Conservation (phyloP, 192 early-diverging fungal species). For the Backusella mclennaniae region DNA sequence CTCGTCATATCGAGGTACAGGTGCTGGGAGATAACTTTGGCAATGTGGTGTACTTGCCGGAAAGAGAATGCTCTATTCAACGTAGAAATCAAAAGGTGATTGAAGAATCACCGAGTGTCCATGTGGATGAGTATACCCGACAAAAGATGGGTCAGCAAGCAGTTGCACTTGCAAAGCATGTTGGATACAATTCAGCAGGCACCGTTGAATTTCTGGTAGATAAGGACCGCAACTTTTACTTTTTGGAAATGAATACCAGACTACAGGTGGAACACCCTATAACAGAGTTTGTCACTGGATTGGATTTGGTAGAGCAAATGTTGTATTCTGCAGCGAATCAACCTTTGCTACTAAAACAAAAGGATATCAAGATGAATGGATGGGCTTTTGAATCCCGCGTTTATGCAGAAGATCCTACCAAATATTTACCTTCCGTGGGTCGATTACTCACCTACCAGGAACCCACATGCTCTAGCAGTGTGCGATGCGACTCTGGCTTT, state of each 20-base stretch:
- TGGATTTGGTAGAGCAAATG: constrained; percentile 96
- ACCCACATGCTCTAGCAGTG: constrained; percentile 56
- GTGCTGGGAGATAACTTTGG: constrained; percentile 69
- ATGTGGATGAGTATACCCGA: constrained; percentile 61
- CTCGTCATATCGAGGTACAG: constrained; percentile 77
- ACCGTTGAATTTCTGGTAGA: constrained; percentile 81
- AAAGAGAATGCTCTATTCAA: constrained; percentile 87
- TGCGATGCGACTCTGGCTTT: constrained; percentile 93
- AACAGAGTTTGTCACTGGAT: constrained; percentile 76
- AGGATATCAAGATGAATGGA: constrained; percentile 76
- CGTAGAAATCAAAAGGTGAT: constrained; percentile 82
- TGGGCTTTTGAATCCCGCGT: constrained; percentile 96
- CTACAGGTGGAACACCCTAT: constrained; percentile 82
- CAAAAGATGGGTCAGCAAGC: constrained; percentile 79
- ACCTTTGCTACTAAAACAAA: constrained; percentile 67
- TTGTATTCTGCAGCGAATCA: constrained; percentile 87
- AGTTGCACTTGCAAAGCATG: constrained; percentile 68
- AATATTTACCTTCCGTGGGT: constrained; percentile 92
- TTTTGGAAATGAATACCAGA: constrained; percentile 82
- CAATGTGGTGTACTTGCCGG: constrained; percentile 80
- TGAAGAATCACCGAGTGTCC: constrained; percentile 81
- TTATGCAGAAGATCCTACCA: constrained; percentile 94
- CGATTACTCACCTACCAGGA: constrained; percentile 84
- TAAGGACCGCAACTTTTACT: constrained; percentile 71
- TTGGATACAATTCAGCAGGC: constrained; percentile 71